Base-by-base conservation (phyloP, 768 basidiomycete genomes). In the Hygrophoropsis aurantiaca region DNA sequence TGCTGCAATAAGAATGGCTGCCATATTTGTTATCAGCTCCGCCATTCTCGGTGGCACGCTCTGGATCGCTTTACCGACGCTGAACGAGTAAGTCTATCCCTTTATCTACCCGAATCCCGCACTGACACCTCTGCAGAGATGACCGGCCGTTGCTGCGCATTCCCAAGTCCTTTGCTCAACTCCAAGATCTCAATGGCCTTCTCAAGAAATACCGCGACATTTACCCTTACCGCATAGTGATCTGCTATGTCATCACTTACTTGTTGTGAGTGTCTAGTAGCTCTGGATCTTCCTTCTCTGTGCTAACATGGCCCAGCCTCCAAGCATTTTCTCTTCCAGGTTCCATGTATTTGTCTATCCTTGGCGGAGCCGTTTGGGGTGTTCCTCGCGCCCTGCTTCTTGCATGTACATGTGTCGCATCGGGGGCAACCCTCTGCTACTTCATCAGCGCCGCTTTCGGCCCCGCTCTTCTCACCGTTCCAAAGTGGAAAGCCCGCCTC, bases 271-370 rank as follows among this genome's bases (percentile, higher is more conserved):
- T 79, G 42, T 42, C 26, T 46, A 52, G 9, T 52, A 26, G 41
- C 39, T 36, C n/a, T 20, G 40, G 19, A 13, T 4, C 13, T 43
- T 23, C 19, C 24, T 26, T n/a, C 47, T 60, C 50, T 15, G 40
- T 47, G 54, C 52, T 37, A 35, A 34, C 49, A 18, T 42, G 18
- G 20, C 10, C 9, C 60, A 95, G 94, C 69, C 75, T 97, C 6
- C 94, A 98, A 74, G 92, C 93, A 0, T 98, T 97, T 69, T 94
- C 94, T 6, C 78, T 97, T 11, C 94, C 95, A 0, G 94, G 94
- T 1, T 95, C 93, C 35, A 95, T 98, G 94, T 98, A 98, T 62
- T 81, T 98, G 40, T 93, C 93, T 44, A 97, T 98, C 58, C 82
- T 97, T 11, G 94, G 90, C 16, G 95, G 95, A 26, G 95, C 95